A percentile compares a stretch with the other conserved stretches of the same genome.
These are phyloP conservation scores for Gastrolobium bilobum DNA, from an alignment of 306 rosid genomes.

Conservation along the genomic window DNA sequence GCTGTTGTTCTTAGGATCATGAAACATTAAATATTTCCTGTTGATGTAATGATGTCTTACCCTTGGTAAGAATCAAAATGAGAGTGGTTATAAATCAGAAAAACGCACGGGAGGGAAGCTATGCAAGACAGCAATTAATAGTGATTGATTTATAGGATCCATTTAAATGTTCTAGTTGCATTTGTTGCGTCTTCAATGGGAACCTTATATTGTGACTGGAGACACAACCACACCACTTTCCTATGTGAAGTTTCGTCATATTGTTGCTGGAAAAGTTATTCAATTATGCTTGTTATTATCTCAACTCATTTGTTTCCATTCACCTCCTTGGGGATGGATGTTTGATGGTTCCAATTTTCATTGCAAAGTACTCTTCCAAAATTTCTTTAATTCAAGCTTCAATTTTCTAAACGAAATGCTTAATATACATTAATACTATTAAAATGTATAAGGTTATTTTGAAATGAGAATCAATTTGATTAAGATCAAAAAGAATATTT, in stretches of 20 bases:
- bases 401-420: not conserved
- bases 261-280: not conserved
- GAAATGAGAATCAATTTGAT: not conserved
- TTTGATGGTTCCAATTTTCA: not conserved
- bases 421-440: not conserved
- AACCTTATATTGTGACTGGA: not conserved
- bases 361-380: not conserved
- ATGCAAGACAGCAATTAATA: not conserved
- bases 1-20: conserved; percentile 34
- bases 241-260: not conserved
- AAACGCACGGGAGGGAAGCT: not conserved
- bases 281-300: not conserved
- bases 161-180: not conserved
- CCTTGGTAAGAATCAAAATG: not conserved
- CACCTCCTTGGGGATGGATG: too few species aligned
- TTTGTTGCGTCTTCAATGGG: not conserved
- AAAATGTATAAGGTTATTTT: not conserved
- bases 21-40: not conserved
- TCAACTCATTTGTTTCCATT: not conserved
- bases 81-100: not conserved
- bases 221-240: not conserved
- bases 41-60: not conserved
- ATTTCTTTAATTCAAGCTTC: not conserved
- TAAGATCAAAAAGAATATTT: not conserved
- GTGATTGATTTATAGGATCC: not conserved